Conservation (phyloP, 2,329 filamentous ascomycete species). For the Didymella pinodella region DNA sequence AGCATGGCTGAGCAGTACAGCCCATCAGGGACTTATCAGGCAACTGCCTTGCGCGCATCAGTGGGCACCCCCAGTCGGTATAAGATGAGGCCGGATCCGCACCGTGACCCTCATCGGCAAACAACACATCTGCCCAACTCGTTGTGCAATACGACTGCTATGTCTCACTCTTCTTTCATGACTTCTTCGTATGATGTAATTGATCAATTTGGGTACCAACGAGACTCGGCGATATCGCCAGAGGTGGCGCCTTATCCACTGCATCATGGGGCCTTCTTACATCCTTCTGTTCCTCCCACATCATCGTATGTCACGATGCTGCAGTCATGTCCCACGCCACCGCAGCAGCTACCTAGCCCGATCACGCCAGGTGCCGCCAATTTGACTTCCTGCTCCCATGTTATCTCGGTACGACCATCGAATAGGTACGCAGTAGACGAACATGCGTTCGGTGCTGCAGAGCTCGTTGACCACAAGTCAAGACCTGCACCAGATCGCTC, state of each 20-base stretch:
- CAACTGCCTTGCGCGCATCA: neutral
- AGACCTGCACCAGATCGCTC: neutral
- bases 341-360: neutral
- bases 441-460: neutral
- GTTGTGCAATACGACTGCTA: neutral
- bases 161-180: neutral
- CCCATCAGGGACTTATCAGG: neutral
- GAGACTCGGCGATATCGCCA: neutral
- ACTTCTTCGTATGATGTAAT: constrained; percentile 4
- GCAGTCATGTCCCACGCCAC: neutral
- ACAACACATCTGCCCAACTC: neutral
- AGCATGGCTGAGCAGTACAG: neutral
- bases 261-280: neutral
- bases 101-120: neutral
- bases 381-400: neutral
- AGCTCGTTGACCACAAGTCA: neutral
- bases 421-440: constrained; percentile 3
- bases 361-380: neutral
- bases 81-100: neutral
- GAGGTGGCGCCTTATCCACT: neutral
- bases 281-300: neutral
- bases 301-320: neutral
- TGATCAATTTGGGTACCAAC: neutral
- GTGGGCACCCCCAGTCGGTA: constrained; percentile 2
- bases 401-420: neutral